Conservation (phyloP, 352 stramenopile genomes). For the Globisporangium echinulatum region DNA sequence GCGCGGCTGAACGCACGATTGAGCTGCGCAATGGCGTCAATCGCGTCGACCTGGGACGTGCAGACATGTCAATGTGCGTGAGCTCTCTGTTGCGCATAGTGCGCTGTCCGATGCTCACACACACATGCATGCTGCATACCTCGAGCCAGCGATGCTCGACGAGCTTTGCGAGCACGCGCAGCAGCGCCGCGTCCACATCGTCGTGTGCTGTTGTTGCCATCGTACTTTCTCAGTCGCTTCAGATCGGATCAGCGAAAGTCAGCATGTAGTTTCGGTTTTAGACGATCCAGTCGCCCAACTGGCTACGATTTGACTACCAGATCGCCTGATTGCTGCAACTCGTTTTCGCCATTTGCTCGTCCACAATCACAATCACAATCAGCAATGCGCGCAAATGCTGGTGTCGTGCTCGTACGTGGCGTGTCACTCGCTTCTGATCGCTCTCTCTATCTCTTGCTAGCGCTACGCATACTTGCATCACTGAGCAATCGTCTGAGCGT, state of each 20-base stretch:
- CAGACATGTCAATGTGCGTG: too few relatives aligned
- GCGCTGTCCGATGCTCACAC: neutral
- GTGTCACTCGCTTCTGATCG: neutral
- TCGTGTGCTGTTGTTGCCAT: neutral
- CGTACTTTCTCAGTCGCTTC: neutral
- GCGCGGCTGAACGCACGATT: constrained; percentile 15
- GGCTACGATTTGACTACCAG: constrained; percentile 9
- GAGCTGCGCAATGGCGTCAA: constrained; percentile 24
- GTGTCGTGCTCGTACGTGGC: constrained; percentile 44
- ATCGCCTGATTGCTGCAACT: neutral
- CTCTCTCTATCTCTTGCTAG: neutral
- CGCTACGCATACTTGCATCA: too few relatives aligned
- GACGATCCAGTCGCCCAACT: neutral
- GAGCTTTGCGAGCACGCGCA: constrained; percentile 25
- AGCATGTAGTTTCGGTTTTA: too few relatives aligned
- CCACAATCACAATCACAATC: neutral
- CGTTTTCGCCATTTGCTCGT: too few relatives aligned
- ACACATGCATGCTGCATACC: constrained; percentile 11
- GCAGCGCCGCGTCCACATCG: neutral
- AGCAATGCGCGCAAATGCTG: constrained; percentile 53
- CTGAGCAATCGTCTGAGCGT: too few relatives aligned
- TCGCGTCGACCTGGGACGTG: constrained; percentile 20
- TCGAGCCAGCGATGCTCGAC: constrained; percentile 34
- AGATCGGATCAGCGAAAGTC: too few relatives aligned
- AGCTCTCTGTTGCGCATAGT: neutral